Evolutionary conservation across 176 grass and related monocot genomes (phyloP).

Genomic region (Zizania latifolia): DNA sequence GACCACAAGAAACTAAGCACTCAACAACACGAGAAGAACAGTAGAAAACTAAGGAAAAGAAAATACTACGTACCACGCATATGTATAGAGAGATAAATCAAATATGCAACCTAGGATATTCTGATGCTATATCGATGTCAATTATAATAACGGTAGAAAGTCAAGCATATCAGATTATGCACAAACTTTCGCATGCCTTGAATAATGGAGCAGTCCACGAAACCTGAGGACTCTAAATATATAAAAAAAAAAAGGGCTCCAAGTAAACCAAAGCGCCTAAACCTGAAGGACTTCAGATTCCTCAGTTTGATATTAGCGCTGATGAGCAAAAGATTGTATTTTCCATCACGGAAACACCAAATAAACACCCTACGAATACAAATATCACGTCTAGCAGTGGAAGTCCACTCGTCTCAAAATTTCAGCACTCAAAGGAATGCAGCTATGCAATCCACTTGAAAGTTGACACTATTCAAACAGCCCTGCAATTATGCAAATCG

Average conservation of each 20-base stretch:
- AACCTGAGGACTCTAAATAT: neutral
- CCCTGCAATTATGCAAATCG: neutral
- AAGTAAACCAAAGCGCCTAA: neutral
- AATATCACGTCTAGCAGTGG: neutral
- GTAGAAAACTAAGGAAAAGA: neutral
- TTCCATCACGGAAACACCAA: neutral
- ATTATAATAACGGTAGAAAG: neutral
- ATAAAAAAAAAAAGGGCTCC: neutral
- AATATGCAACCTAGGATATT: neutral
- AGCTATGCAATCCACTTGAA: neutral
- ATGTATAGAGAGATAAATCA: neutral
- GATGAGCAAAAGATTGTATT: neutral
- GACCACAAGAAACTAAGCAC: neutral
- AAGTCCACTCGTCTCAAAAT: neutral
- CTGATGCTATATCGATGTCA: neutral
- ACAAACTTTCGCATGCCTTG: neutral
- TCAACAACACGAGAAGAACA: neutral
- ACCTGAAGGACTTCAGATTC: neutral
- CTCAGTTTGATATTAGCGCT: neutral
- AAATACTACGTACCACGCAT: neutral
- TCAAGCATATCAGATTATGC: neutral
- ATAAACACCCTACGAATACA: neutral
- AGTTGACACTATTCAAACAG: neutral
- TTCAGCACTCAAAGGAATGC: neutral
- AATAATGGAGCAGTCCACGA: neutral